These are phyloP conservation scores for Posidonia australis DNA, from an alignment of 106 monocot species.

Conservation along the genomic window DNA sequence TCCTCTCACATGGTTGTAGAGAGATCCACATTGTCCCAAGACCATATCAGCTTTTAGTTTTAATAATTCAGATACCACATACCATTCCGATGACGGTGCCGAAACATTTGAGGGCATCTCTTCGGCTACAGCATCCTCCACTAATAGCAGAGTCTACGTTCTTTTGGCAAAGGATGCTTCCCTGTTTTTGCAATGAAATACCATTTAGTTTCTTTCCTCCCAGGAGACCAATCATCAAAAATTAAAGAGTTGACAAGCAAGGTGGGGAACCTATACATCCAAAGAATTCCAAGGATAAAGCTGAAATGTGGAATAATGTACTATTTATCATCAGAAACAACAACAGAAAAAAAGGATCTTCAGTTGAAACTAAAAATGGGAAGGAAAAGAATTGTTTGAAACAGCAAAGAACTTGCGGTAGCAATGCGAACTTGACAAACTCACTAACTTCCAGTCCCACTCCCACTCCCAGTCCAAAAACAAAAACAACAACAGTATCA, in stretches of 20 bases:
- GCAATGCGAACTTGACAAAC: neutral
- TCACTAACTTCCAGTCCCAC: neutral
- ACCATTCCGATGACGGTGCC: conserved; percentile 31
- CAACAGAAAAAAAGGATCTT: no score
- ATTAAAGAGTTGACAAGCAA: neutral
- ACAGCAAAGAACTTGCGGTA: no score
- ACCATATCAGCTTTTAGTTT: neutral
- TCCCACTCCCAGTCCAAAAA: no score
- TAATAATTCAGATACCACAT: neutral
- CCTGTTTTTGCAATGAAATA: conserved; percentile 1
- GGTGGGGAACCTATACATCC: neutral
- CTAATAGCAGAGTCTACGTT: neutral
- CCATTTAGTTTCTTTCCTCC: neutral
- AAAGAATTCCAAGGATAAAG: no score
- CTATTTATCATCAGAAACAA: no score
- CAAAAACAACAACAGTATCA: neutral
- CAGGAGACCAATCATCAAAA: neutral
- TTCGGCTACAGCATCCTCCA: conserved; percentile 17
- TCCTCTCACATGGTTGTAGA: neutral
- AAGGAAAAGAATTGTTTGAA: no score
- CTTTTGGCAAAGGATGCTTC: conserved; percentile 13
- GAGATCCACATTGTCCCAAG: neutral
- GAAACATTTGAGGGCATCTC: conserved; percentile 24
- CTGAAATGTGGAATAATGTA: no score
- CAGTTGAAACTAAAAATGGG: no score